Evolutionary conservation across 2,329 filamentous ascomycete genomes (phyloP), one percentile per base, ranked within the genome.

Genomic region (Aureobasidium sp.): DNA sequence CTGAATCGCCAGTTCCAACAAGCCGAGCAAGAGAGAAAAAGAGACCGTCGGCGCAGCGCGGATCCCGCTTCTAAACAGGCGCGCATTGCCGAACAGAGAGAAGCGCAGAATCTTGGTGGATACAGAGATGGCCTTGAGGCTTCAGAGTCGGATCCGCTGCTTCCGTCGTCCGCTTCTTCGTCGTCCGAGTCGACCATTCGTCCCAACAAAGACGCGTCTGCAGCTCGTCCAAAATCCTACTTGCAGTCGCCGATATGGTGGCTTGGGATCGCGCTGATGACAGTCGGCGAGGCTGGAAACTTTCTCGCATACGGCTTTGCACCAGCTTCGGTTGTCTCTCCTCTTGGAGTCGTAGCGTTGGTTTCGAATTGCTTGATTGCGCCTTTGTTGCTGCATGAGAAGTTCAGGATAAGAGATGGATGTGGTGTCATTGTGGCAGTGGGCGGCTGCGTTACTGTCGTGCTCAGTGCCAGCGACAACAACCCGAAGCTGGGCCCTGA

Each of bases 291-390:
- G 72, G 85, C 87, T 65, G 93, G 93, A 48, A 98, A 98, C 68
- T 98, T 98, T 65, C 74, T 98, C 58, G 93, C 93, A 0, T 98
- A 98, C 65, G 93, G 93, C 21, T 98, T 98, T 67, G 93, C 93
- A 25, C 93, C 93, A 3, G 93, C 93, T 6, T 97, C 93, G 12
- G 96, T 98, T 62, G 93, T 98, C 37, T 96, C 90, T 29, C 93
- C 93, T 0, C 76, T 98, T 5, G 93, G 93, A 8, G 93, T 98
- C n/a, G 93, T 98, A 11, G 93, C 93, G 2, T 75, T 98, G 57
- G 84, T 98, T 40, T 95, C 90, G 39, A 98, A 98, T 71, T 98
- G 93, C 69, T 81, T 98, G 56, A 95, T 98, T 66, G 93, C 93
- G 2, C 93, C 93, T 0, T 83, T 93, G 57, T 84, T 98, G 76